Evolutionary conservation across 2,329 filamentous ascomycete genomes (phyloP).

Genomic region (Sordariomycetes sp.): DNA sequence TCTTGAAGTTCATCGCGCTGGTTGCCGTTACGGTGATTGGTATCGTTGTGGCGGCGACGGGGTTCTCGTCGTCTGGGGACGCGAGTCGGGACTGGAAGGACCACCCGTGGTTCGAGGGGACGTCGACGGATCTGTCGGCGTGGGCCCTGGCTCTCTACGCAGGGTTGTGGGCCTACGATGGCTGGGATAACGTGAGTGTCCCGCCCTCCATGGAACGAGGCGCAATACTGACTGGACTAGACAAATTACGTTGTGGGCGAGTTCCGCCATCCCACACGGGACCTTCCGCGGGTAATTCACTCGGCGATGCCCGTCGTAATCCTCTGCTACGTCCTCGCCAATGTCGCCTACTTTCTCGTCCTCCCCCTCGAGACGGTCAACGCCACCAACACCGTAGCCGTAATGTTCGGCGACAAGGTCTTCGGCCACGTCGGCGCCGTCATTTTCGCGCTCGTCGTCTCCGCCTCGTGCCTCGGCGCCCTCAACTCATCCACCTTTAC

Average conservation of each 20-base stretch:
- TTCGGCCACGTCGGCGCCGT: constrained; percentile 76
- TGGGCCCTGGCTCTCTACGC: constrained; percentile 95
- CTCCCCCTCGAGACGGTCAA: constrained; percentile 71
- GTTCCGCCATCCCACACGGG: constrained; percentile 80
- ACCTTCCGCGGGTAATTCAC: constrained; percentile 89
- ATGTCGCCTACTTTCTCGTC: constrained; percentile 88
- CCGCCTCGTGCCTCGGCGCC: constrained; percentile 84
- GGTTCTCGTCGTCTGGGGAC: constrained; percentile 61
- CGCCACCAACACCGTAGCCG: constrained; percentile 85
- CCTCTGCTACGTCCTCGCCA: constrained; percentile 77
- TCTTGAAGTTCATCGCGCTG: constrained; percentile 87
- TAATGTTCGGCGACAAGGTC: constrained; percentile 81
- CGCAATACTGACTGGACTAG: constrained; percentile 25
- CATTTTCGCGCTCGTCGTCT: constrained; percentile 77
- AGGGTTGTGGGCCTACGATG: constrained; percentile 94
- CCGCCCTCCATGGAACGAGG: background rate
- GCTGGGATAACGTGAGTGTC: constrained; percentile 84
- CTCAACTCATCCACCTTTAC: constrained; percentile 94
- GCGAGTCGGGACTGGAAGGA: constrained; percentile 80
- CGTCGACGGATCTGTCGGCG: constrained; percentile 62
- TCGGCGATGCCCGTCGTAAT: constrained; percentile 95
- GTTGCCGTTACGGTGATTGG: constrained; percentile 78
- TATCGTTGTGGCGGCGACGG: constrained; percentile 78
- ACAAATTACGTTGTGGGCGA: constrained; percentile 97
- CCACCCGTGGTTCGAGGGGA: constrained; percentile 78